A percentile compares a stretch with the other conserved stretches of the same genome.
Conservation (phyloP, 2,329 filamentous ascomycete genomes). For the Diplodia seriata region DNA sequence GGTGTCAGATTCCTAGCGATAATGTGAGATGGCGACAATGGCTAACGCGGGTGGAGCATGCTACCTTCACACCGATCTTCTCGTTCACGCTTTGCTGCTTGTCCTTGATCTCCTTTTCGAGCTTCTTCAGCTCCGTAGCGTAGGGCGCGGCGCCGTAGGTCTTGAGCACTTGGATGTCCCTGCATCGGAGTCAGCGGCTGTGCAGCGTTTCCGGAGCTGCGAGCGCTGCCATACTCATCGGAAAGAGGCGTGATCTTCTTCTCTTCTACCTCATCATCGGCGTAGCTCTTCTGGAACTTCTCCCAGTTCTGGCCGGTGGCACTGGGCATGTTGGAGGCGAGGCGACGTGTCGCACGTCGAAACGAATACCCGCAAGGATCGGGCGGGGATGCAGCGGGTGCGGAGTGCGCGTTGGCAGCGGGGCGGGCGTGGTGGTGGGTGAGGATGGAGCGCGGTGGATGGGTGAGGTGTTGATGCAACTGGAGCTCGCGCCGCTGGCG, state of each 20-base stretch:
- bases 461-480: slow-evolving; percentile 26
- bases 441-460: slow-evolving; percentile 21
- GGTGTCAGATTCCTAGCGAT: slow-evolving; percentile 87
- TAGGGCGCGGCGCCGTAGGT: slow-evolving; percentile 98
- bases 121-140: slow-evolving; percentile 89
- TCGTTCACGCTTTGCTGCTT: slow-evolving; percentile 98
- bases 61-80: slow-evolving; percentile 89
- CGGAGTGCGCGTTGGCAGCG: slow-evolving; percentile 5
- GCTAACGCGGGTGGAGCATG: background rate
- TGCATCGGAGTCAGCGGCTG: slow-evolving; percentile 54
- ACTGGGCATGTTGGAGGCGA: slow-evolving; percentile 74
- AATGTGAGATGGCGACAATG: background rate
- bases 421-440: slow-evolving; percentile 27
- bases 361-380: slow-evolving; percentile 9
- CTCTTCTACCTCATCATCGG: slow-evolving; percentile 95
- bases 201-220: background rate
- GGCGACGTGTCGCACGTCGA: slow-evolving; percentile 23
- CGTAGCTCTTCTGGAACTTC: slow-evolving; percentile 97
- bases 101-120: slow-evolving; percentile 99
- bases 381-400: background rate
- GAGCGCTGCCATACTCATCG: slow-evolving; percentile 76
- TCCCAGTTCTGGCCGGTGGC: slow-evolving; percentile 96
- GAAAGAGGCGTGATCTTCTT: slow-evolving; percentile 99
- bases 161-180: slow-evolving; percentile 98
- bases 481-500: slow-evolving; percentile 12